Evolutionary conservation across 352 stramenopile species (phyloP).

Genomic region (Aphanomyces euteiches): DNA sequence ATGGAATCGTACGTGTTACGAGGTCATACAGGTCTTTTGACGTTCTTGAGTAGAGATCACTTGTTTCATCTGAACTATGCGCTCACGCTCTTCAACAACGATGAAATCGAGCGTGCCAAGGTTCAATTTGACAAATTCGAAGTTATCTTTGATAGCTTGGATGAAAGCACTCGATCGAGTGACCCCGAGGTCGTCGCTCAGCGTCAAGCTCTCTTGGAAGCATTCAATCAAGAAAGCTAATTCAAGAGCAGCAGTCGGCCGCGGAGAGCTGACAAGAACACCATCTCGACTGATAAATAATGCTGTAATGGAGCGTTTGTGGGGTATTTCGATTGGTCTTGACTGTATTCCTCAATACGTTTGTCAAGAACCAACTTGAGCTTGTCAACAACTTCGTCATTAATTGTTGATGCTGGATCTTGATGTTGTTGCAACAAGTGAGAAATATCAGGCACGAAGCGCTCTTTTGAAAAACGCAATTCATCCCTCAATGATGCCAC

Average conservation of each 20-base stretch:
- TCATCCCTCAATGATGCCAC: conserved; percentile 1
- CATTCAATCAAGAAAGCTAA: conserved; percentile 10
- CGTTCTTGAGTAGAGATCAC: conserved; percentile 53
- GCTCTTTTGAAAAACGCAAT: background rate
- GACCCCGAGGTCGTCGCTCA: conserved; percentile 72
- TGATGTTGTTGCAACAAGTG: background rate
- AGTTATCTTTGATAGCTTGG: conserved; percentile 65
- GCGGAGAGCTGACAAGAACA: conserved; percentile 19
- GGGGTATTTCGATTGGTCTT: background rate
- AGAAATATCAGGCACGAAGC: background rate
- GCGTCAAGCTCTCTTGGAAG: conserved; percentile 48
- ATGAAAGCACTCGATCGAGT: conserved; percentile 61
- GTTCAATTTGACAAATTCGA: conserved; percentile 84
- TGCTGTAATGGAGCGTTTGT: conserved; percentile 13
- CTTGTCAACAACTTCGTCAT: background rate
- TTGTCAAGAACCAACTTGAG: background rate
- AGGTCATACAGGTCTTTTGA: background rate
- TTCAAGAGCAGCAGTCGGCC: conserved; percentile 6
- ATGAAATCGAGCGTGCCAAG: conserved; percentile 81
- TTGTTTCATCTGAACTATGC: conserved; percentile 87
- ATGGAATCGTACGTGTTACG: conserved; percentile 61
- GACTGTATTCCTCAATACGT: conserved; percentile 7
- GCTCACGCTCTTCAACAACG: conserved; percentile 87
- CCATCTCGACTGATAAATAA: conserved; percentile 20
- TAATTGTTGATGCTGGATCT: background rate